Evolutionary conservation across 129 eudicot species (phyloP), one percentile per base, ranked within the genome.

Genomic region (Artemisia tridentata): DNA sequence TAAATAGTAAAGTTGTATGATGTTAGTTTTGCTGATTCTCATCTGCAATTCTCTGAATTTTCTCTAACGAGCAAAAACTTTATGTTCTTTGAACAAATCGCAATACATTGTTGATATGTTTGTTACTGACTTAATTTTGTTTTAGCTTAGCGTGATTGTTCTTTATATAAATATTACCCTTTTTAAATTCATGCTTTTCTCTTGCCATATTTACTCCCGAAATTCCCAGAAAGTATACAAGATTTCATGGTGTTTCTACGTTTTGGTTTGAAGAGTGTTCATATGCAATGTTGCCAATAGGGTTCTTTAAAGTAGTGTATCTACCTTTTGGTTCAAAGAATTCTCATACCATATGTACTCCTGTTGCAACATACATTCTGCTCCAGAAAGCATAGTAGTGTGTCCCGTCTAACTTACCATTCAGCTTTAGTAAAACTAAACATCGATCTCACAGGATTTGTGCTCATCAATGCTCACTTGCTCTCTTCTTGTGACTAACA

Each of bases 1-100:
- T 68, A 53, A 21, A 15, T 57, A 29, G 18, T 49, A 2, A 14
- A 25, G 62, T 20, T 53, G 20, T 68, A 10, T 12, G 43, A 10
- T 14, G 48, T 48, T 57, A 65, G 41, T 57, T 62, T 68, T 38
- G 41, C 45, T 65, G 13, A 23, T 25, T 56, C 51, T 75, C 67
- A 23, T 25, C 23, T 54, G 16, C 14, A 54, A 11, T 52, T 43
- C 9, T 74, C 73, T 66, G 60, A 54, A 46, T 16, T 75, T 53
- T 52, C 55, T 65, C 29, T 5, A 65, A 38, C 17, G 50, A 54
- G 14, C 27, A 7, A 38, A 34, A 31, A 31, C 21, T 29, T 57
- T 17, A 43, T 50, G 13, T 17, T 75, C 41, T 18, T 64, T 41
- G 78, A 74, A 25, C 52, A 74, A 52, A 64, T 75, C 58, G 59